Evolutionary conservation across 2,329 filamentous ascomycete genomes (phyloP).

Genomic region (Fusarium sp.): DNA sequence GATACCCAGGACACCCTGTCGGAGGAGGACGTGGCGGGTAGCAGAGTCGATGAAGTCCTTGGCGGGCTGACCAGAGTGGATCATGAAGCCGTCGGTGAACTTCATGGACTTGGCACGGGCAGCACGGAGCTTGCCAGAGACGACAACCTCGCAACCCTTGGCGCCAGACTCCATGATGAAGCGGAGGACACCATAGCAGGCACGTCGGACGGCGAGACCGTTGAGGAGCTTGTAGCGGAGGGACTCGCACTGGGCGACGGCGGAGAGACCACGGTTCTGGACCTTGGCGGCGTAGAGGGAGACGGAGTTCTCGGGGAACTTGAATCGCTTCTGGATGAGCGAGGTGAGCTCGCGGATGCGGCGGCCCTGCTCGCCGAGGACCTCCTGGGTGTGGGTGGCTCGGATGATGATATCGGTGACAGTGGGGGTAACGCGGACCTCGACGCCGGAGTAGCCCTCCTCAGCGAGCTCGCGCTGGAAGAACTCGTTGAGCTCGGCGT

Average conservation of each 20-base stretch:
- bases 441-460: slow-evolving; percentile 99
- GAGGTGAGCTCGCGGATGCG: slow-evolving; percentile 99
- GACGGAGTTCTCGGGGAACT: slow-evolving; percentile 99
- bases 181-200: slow-evolving; percentile 99
- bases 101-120: slow-evolving; percentile 99
- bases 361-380: slow-evolving; percentile 99
- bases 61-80: slow-evolving; percentile 99
- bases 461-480: slow-evolving; percentile 99
- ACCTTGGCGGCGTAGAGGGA: slow-evolving; percentile 99
- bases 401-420: slow-evolving; percentile 99
- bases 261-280: slow-evolving; percentile 99
- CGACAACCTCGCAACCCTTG: slow-evolving; percentile 99
- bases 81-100: slow-evolving; percentile 99
- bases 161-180: slow-evolving; percentile 99
- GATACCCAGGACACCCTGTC: slow-evolving; percentile 99
- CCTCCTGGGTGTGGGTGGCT: slow-evolving; percentile 99
- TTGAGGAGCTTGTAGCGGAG: slow-evolving; percentile 99
- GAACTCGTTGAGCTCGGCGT: slow-evolving; percentile 99
- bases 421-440: slow-evolving; percentile 99
- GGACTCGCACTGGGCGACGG: slow-evolving; percentile 99
- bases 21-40: slow-evolving; percentile 98
- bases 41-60: slow-evolving; percentile 99
- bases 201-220: slow-evolving; percentile 97
- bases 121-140: slow-evolving; percentile 98
- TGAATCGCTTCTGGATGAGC: slow-evolving; percentile 99